Evolutionary conservation across 495 filamentous ascomycete genomes (phyloP).

Genomic region (Penicillium desertorum): DNA sequence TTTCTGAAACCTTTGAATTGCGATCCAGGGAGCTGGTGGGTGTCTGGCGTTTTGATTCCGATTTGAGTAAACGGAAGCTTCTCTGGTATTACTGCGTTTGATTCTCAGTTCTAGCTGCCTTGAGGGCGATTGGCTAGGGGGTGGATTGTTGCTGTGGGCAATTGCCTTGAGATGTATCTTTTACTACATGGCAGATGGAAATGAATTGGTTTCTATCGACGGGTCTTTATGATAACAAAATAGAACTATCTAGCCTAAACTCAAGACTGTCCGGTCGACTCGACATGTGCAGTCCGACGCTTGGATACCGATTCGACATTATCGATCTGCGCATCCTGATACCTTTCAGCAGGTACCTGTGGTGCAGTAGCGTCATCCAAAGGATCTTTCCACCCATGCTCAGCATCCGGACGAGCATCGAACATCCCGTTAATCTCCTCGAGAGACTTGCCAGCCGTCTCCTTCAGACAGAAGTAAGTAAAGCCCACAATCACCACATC

Average conservation of each 20-base stretch:
- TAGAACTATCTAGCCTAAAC: constrained; percentile 1
- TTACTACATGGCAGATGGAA: constrained; percentile 9
- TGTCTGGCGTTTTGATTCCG: constrained; percentile 19
- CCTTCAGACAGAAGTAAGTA: constrained; percentile 48
- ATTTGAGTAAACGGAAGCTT: constrained; percentile 7
- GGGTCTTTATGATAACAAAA: not conserved
- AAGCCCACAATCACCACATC: constrained; percentile 43
- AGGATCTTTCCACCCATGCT: constrained; percentile 22
- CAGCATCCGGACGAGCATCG: constrained; percentile 27
- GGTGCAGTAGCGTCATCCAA: constrained; percentile 4
- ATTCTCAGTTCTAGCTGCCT: constrained; percentile 5
- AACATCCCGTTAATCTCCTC: constrained; percentile 71
- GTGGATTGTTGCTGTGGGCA: not conserved
- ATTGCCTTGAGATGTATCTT: constrained; percentile 1
- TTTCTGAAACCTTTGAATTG: constrained; percentile 4
- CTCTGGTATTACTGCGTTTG: not conserved
- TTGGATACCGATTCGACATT: constrained; percentile 16
- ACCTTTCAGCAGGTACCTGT: not conserved
- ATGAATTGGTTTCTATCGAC: not conserved
- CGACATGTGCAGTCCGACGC: constrained; percentile 12
- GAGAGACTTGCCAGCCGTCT: constrained; percentile 71
- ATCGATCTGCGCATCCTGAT: constrained; percentile 5
- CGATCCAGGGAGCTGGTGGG: constrained; percentile 26
- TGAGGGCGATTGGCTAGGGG: not conserved
- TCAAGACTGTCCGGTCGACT: constrained; percentile 24